These are phyloP conservation scores for Daldinia sp. DNA, from an alignment of 2,329 filamentous ascomycete species.

Conservation along the genomic window DNA sequence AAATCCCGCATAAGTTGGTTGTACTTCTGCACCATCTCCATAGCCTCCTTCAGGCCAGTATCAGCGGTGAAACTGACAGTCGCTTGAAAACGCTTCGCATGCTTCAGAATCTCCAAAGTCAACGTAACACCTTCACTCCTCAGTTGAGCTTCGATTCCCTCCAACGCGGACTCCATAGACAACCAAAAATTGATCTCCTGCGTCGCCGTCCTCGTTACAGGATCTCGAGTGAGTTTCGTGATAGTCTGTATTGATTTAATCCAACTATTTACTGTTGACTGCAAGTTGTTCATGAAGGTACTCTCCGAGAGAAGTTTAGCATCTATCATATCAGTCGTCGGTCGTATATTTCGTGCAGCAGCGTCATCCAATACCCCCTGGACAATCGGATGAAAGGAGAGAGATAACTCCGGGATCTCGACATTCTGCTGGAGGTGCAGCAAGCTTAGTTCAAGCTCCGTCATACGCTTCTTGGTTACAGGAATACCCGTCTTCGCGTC, in stretches of 20 bases:
- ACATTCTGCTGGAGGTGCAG: slow-evolving; percentile 96
- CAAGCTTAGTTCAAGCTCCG: slow-evolving; percentile 90
- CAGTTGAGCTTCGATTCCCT: slow-evolving; percentile 90
- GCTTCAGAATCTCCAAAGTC: slow-evolving; percentile 93
- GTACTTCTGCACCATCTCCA: slow-evolving; percentile 97
- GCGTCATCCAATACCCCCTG: slow-evolving; percentile 87
- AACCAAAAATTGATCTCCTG: slow-evolving; percentile 99
- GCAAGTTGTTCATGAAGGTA: slow-evolving; percentile 91
- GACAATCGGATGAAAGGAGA: slow-evolving; percentile 90
- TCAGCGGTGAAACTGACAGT: slow-evolving; percentile 97
- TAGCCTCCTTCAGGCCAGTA: slow-evolving; percentile 94
- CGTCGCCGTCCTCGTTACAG: slow-evolving; percentile 80
- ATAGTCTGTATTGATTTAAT: slow-evolving; percentile 98
- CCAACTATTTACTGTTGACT: slow-evolving; percentile 95
- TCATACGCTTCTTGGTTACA: slow-evolving; percentile 96
- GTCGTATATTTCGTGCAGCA: slow-evolving; percentile 71
- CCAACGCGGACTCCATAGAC: slow-evolving; percentile 93
- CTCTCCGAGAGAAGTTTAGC: slow-evolving; percentile 84
- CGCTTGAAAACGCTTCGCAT: slow-evolving; percentile 97
- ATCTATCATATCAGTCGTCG: slow-evolving; percentile 83
- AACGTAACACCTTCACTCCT: slow-evolving; percentile 88
- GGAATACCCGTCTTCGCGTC: slow-evolving; percentile 95
- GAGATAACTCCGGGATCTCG: slow-evolving; percentile 91
- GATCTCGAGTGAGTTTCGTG: slow-evolving; percentile 92
- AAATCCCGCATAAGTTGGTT: slow-evolving; percentile 99